A percentile compares a stretch with the other conserved stretches of the same genome.
Evolutionary conservation across 768 basidiomycete genomes (phyloP).

Genomic region (Trametes cubensis): DNA sequence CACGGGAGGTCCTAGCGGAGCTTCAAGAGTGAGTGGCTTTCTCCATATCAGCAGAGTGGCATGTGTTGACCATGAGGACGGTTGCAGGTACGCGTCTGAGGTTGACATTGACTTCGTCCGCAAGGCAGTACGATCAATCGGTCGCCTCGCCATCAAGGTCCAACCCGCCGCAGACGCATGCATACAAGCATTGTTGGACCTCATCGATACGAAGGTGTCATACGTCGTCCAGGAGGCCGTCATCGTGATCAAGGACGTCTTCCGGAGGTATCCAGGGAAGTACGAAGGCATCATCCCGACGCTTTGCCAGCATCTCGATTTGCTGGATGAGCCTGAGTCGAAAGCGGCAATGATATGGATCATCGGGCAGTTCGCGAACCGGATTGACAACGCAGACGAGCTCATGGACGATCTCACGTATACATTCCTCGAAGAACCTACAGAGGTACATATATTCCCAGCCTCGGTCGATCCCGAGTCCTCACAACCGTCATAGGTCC

Average conservation of each 20-base stretch:
- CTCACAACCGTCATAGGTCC: constrained; percentile 60
- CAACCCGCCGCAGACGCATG: constrained; percentile 85
- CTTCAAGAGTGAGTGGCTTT: constrained; percentile 76
- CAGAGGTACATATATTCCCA: constrained; percentile 62
- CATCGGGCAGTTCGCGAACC: constrained; percentile 92
- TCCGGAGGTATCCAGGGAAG: constrained; percentile 93
- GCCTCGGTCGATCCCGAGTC: neutral
- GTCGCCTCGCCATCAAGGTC: constrained; percentile 97
- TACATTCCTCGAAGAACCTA: constrained; percentile 90
- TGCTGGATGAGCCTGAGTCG: constrained; percentile 92
- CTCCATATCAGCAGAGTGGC: neutral
- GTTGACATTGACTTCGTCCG: constrained; percentile 98
- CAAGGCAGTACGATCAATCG: constrained; percentile 96
- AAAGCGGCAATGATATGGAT: constrained; percentile 99
- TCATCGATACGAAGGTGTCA: constrained; percentile 90
- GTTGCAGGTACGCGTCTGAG: constrained; percentile 88
- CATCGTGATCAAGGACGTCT: constrained; percentile 98
- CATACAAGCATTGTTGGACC: constrained; percentile 80
- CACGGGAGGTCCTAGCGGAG: constrained; percentile 89
- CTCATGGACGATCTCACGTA: constrained; percentile 90
- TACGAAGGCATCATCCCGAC: constrained; percentile 96
- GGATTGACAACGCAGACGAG: constrained; percentile 95
- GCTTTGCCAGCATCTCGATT: constrained; percentile 89
- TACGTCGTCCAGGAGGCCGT: constrained; percentile 98
- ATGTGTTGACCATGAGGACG: neutral